A percentile compares a stretch with the other conserved stretches of the same genome.
Conservation (phyloP, 2,329 filamentous ascomycete species). For the Aspergillus persii region DNA sequence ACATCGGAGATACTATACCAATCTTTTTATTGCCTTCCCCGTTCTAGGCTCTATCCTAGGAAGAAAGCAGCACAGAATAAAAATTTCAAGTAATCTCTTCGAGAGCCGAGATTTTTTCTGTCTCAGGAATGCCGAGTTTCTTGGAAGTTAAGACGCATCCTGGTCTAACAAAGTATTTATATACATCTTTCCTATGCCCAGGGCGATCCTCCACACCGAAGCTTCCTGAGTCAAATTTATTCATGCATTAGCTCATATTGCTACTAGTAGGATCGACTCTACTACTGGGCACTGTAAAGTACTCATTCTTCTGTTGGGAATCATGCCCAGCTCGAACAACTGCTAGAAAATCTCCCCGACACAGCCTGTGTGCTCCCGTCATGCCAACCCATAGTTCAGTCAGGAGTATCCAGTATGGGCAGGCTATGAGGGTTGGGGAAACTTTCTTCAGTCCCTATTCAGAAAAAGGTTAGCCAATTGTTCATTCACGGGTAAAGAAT, state of each 20-base stretch:
- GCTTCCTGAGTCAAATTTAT: neutral
- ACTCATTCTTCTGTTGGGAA: too few species aligned
- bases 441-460: neutral
- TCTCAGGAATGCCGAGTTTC: neutral
- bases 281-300: too few species aligned
- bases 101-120: neutral
- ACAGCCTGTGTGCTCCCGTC: too few species aligned
- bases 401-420: neutral
- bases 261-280: too few species aligned
- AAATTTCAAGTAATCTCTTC: too few species aligned
- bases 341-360: neutral
- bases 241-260: neutral
- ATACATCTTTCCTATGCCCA: neutral
- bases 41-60: too few species aligned
- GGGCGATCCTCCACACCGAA: too few species aligned
- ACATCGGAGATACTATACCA: too few species aligned
- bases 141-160: neutral
- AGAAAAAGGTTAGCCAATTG: constrained; percentile 8
- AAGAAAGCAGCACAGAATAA: too few species aligned
- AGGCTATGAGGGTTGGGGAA: neutral
- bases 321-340: neutral
- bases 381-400: neutral
- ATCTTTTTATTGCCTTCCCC: too few species aligned
- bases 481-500: constrained; percentile 3
- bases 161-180: neutral